Evolutionary conservation across 257 asterid species (phyloP).

Genomic region (Cordia subcordata): DNA sequence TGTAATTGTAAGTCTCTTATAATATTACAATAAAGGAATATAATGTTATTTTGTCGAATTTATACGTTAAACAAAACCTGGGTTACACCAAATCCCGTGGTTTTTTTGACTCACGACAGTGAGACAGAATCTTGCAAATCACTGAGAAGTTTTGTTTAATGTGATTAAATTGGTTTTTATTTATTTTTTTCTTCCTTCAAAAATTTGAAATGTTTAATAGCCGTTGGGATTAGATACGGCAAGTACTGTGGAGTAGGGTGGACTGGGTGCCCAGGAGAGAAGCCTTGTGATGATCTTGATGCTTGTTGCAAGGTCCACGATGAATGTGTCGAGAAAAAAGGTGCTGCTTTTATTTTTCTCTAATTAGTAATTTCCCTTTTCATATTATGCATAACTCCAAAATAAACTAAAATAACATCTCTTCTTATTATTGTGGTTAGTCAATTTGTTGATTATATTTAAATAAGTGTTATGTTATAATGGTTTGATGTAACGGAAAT

Average conservation of each 20-base stretch:
- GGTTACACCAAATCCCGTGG: too few species aligned
- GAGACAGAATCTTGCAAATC: too few species aligned
- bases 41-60: neutral
- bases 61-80: neutral
- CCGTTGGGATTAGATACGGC: constrained; percentile 78
- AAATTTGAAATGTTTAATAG: constrained; percentile 27
- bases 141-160: neutral
- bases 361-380: neutral
- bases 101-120: neutral
- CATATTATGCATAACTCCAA: neutral
- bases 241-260: constrained; percentile 96
- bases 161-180: neutral
- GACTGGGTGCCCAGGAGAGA: constrained; percentile 91
- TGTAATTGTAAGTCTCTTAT: constrained; percentile 47
- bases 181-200: neutral
- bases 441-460: too few species aligned
- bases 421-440: too few species aligned
- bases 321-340: constrained; percentile 67
- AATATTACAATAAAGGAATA: too few species aligned
- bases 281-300: constrained; percentile 92
- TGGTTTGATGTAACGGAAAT: too few species aligned
- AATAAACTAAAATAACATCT: neutral
- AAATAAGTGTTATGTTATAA: too few species aligned
- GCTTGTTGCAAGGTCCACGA: constrained; percentile 89
- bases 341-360: constrained; percentile 28